These are phyloP conservation scores for Paramecium primaurelia DNA, from an alignment of 73 alveolate genomes.

Conservation along the genomic window DNA sequence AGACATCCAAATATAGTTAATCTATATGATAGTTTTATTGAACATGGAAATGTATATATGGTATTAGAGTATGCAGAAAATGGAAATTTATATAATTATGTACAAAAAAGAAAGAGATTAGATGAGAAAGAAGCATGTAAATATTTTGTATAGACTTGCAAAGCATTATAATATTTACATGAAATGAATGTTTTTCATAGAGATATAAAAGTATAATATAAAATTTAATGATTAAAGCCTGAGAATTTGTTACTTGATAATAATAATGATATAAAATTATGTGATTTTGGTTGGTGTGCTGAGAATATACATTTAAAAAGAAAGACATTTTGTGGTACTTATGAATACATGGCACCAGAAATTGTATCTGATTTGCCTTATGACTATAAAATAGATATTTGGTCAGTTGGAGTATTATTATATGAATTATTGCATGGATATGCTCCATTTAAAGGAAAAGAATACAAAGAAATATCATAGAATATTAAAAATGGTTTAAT, in stretches of 20 bases:
- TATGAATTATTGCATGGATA: slow-evolving; percentile 85
- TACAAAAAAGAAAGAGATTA: slow-evolving; percentile 46
- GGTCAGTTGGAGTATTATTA: slow-evolving; percentile 80
- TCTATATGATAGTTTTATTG: slow-evolving; percentile 53
- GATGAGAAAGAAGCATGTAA: slow-evolving; percentile 61
- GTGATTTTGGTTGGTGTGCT: slow-evolving; percentile 88
- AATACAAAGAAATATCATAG: slow-evolving; percentile 68
- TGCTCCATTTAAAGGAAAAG: slow-evolving; percentile 80
- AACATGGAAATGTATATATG: slow-evolving; percentile 52
- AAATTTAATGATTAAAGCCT: slow-evolving; percentile 44
- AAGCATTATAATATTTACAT: slow-evolving; percentile 57
- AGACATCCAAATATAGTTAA: slow-evolving; percentile 50
- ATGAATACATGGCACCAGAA: slow-evolving; percentile 72
- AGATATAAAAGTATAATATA: slow-evolving; percentile 52
- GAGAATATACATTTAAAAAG: slow-evolving; percentile 60
- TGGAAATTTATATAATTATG: slow-evolving; percentile 61
- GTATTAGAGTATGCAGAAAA: slow-evolving; percentile 57
- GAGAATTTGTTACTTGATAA: slow-evolving; percentile 77
- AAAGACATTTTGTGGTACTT: slow-evolving; percentile 63
- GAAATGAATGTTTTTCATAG: slow-evolving; percentile 50
- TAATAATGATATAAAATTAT: slow-evolving; percentile 68
- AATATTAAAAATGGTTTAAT: slow-evolving; percentile 71
- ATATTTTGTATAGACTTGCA: slow-evolving; percentile 55
- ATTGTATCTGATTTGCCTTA: slow-evolving; percentile 74
- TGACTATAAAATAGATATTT: slow-evolving; percentile 77